Percentiles rank a stretch among this genome's conserved stretches.
These are phyloP conservation scores for Turritis glabra DNA, from an alignment of 345 rosid genomes.

Conservation along the genomic window DNA sequence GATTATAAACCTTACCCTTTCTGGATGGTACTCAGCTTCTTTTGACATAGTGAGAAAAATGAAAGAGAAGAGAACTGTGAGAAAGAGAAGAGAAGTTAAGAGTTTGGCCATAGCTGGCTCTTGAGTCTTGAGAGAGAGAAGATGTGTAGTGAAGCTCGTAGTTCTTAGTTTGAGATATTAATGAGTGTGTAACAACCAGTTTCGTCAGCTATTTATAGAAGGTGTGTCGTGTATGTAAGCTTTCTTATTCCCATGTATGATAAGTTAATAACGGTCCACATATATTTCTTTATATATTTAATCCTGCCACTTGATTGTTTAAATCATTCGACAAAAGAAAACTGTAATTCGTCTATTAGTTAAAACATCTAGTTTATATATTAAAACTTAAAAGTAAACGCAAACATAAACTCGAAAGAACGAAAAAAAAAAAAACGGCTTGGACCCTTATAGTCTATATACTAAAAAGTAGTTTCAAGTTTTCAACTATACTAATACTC, in stretches of 20 bases:
- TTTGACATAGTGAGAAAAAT: conserved; percentile 39
- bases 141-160: conserved; percentile 27
- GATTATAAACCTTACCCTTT: conserved; percentile 38
- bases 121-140: conserved; percentile 19
- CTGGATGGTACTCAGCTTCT: conserved; percentile 42
- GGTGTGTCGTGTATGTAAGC: not conserved
- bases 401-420: not conserved
- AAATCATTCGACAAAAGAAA: not conserved
- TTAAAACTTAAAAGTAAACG: not conserved
- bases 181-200: conserved; percentile 18
- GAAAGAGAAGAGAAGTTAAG: conserved; percentile 31
- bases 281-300: not conserved
- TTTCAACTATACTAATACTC: not conserved
- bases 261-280: conserved; percentile 10
- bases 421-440: not conserved
- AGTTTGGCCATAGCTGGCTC: conserved; percentile 38
- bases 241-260: not conserved
- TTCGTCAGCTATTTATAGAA: conserved; percentile 35
- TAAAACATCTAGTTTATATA: not conserved
- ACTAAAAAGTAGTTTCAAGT: conserved; percentile 3
- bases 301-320: conserved; percentile 4
- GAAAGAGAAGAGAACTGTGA: conserved; percentile 34
- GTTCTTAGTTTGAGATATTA: conserved; percentile 9
- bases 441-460: not conserved
- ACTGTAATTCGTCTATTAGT: not conserved